A percentile compares a stretch with the other conserved stretches of the same genome.
These are phyloP conservation scores for Metschnikowia dekortorum DNA, from an alignment of 805 yeast species.

Conservation along the genomic window DNA sequence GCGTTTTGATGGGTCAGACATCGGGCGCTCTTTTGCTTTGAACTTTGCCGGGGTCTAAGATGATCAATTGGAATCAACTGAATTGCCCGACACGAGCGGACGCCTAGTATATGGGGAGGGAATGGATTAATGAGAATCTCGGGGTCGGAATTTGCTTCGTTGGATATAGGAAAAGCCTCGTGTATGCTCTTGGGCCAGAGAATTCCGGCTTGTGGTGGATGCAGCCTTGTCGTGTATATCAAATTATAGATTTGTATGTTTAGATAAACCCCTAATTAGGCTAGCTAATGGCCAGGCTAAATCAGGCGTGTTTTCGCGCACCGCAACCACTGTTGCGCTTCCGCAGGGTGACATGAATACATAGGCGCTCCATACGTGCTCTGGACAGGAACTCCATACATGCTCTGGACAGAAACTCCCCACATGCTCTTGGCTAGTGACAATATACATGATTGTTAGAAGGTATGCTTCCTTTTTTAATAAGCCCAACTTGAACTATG, in stretches of 20 bases:
- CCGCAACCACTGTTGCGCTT: neutral
- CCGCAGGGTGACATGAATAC: neutral
- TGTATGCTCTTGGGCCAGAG: neutral
- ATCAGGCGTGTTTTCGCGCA: neutral
- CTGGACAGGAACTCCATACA: neutral
- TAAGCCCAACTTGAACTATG: slow-evolving; percentile 14
- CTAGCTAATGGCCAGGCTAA: neutral
- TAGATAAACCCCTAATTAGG: slow-evolving; percentile 1
- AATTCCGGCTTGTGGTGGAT: neutral
- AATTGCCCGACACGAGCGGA: neutral
- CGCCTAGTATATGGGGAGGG: neutral
- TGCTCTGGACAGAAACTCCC: too few species aligned
- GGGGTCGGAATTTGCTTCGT: neutral
- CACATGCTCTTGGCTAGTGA: neutral
- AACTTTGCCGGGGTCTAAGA: neutral
- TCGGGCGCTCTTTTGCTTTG: neutral
- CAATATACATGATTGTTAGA: neutral
- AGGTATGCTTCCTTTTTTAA: slow-evolving; percentile 5
- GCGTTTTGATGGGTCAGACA: neutral
- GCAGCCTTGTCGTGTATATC: neutral
- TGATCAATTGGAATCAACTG: neutral
- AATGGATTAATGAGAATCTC: too few species aligned
- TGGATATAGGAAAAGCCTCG: neutral
- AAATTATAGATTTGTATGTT: neutral
- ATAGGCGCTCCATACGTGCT: neutral